A percentile compares a stretch with the other conserved stretches of the same genome.
Conservation (phyloP, 257 asterid genomes). For the Paraleonurus japonicus region DNA sequence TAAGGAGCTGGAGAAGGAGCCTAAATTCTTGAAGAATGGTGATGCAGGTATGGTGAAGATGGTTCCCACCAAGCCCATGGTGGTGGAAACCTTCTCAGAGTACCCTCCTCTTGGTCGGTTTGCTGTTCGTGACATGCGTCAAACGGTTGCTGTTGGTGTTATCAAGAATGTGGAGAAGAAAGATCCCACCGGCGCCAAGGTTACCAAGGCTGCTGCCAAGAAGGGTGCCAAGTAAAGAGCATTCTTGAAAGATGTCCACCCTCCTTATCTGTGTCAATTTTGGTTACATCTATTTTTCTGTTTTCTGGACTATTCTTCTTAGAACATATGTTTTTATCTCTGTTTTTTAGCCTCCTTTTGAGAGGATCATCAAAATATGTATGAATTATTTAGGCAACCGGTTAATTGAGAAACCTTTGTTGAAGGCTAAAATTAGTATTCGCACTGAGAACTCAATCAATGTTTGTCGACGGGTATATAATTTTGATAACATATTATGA, state of each 20-base stretch:
- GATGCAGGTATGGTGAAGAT: constrained; percentile 56
- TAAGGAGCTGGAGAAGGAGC: constrained; percentile 69
- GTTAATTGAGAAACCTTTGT: too few species aligned
- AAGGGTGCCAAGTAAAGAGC: constrained; percentile 45
- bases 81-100: constrained; percentile 45
- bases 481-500: too few species aligned
- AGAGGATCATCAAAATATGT: too few species aligned
- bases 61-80: constrained; percentile 64
- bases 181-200: constrained; percentile 56
- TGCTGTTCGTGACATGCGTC: constrained; percentile 60
- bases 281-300: neutral
- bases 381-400: too few species aligned
- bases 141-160: constrained; percentile 54
- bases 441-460: too few species aligned
- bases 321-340: neutral
- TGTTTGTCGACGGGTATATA: too few species aligned
- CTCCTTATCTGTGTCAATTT: neutral
- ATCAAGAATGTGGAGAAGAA: constrained; percentile 53
- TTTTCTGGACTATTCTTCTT: neutral
- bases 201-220: constrained; percentile 60
- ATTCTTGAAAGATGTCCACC: neutral
- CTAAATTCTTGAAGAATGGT: constrained; percentile 69
- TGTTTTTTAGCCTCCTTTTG: neutral
- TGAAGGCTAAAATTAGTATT: too few species aligned
- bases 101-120: constrained; percentile 55